Base-by-base conservation (phyloP, 2,329 filamentous ascomycete genomes). In the Ascochyta rabiei region DNA sequence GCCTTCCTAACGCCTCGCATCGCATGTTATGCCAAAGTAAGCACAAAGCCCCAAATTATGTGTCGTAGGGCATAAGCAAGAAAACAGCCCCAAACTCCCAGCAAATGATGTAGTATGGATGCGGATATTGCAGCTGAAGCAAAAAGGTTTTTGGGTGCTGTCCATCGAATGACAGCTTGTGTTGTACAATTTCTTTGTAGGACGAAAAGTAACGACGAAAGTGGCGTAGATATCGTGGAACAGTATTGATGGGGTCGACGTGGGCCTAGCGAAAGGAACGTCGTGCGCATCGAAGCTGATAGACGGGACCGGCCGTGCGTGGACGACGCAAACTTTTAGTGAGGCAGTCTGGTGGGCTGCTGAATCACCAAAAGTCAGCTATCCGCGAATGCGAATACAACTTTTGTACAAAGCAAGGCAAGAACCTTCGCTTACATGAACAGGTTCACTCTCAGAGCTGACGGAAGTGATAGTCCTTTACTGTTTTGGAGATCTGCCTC, bases 181-280 rank as follows among this genome's bases (percentile, higher is more conserved):
- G 53, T 58, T 58, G 42, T 58, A 58, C 55, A 58, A 34, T 55
- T 50, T 57, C 44, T 53, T 46, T 45, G 40, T 48, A 24, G 13
- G 13, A 16, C 3, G 37, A 49, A 41, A 46, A 21, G 41, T 49
- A 53, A 42, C 13, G 37, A 46, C 23, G 37, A 44, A 42, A 55
- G 15, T 18, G 41, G 47, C 46, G 23, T 42, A 5, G 34, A 23
- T 16, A 18, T 37, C 40, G 48, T 38, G 30, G 13, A 39, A 35
- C 41, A 48, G 48, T 9, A 31, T 51, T 48, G 48, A 51, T 42
- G 31, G 13, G 26, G 35, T 26, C 47, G 60, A 63, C 72, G 72
- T 75, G 72, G 58, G 69, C 72, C 72, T 74, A 75, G 53, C 58
- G 41, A 74, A 74, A 74, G 72, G 72, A 66, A 75, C 72, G 67